A percentile compares a stretch with the other conserved stretches of the same genome.
Evolutionary conservation across 768 basidiomycete genomes (phyloP).

Genomic region (Tephrocybe sp.): DNA sequence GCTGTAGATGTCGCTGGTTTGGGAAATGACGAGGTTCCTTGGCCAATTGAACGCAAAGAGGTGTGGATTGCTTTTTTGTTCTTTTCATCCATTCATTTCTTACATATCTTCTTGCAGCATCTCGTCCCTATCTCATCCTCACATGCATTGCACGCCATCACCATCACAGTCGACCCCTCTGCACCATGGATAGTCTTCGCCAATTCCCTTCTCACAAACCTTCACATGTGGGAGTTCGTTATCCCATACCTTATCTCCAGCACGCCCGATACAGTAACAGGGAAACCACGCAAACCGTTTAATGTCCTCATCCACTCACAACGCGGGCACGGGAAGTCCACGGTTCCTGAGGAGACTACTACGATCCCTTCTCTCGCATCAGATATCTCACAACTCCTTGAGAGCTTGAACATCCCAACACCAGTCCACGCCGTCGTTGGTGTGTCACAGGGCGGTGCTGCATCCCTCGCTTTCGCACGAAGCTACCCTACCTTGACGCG

Average conservation of each 20-base stretch:
- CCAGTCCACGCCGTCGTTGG: slow-evolving; percentile 46
- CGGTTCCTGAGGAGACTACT: slow-evolving; percentile 25
- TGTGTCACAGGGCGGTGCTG: slow-evolving; percentile 53
- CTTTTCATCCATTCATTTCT: neutral
- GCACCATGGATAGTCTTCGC: slow-evolving; percentile 50
- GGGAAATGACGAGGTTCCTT: slow-evolving; percentile 42
- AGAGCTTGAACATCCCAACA: slow-evolving; percentile 29
- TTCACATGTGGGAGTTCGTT: slow-evolving; percentile 44
- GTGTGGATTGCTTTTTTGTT: slow-evolving; percentile 23
- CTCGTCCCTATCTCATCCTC: slow-evolving; percentile 31
- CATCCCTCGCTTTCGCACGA: slow-evolving; percentile 43
- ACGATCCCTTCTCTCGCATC: slow-evolving; percentile 32
- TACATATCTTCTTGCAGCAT: slow-evolving; percentile 27
- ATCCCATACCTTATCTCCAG: slow-evolving; percentile 36
- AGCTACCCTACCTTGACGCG: slow-evolving; percentile 31
- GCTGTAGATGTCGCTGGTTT: slow-evolving; percentile 59
- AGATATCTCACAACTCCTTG: slow-evolving; percentile 33
- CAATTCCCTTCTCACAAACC: slow-evolving; percentile 48
- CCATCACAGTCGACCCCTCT: slow-evolving; percentile 33
- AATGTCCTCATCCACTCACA: slow-evolving; percentile 52
- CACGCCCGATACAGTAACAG: slow-evolving; percentile 11
- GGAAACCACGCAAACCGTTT: slow-evolving; percentile 24
- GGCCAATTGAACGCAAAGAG: slow-evolving; percentile 46
- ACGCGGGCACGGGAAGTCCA: slow-evolving; percentile 49
- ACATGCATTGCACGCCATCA: slow-evolving; percentile 40